These are phyloP conservation scores for Syzygium grande DNA, from an alignment of 345 rosid species.

Conservation along the genomic window DNA sequence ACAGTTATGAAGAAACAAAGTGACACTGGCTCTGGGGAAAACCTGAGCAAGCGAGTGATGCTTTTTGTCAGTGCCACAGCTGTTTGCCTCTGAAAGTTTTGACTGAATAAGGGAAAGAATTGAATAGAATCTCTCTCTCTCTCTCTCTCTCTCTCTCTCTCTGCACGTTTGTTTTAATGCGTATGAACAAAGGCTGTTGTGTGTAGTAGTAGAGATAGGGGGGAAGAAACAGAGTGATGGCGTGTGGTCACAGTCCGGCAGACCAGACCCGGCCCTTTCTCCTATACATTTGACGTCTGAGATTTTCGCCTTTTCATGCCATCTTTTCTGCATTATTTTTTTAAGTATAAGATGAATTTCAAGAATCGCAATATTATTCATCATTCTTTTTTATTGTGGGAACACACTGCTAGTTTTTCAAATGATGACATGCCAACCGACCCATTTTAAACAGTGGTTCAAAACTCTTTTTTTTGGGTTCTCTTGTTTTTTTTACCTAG, in stretches of 20 bases:
- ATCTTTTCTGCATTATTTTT: neutral
- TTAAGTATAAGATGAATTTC: neutral
- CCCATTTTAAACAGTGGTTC: neutral
- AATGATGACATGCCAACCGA: neutral
- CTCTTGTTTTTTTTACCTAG: neutral
- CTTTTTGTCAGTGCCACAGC: neutral
- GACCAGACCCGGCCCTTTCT: constrained; percentile 23
- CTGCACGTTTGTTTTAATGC: neutral
- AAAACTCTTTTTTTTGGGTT: neutral
- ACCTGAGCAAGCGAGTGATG: neutral
- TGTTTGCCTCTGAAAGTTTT: neutral
- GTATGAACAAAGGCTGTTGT: no score
- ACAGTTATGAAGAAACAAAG: neutral
- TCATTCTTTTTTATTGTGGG: neutral
- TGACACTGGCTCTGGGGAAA: neutral
- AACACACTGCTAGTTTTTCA: neutral
- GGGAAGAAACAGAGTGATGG: neutral
- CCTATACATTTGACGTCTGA: neutral
- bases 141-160: neutral
- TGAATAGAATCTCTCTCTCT: neutral
- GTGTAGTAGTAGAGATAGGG: no score
- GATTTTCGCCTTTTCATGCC: neutral
- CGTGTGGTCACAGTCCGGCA: constrained; percentile 33
- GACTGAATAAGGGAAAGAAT: neutral
- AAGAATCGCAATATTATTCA: neutral